Base-by-base conservation (phyloP, 176 grass and related monocot species). In the Zizania latifolia region DNA sequence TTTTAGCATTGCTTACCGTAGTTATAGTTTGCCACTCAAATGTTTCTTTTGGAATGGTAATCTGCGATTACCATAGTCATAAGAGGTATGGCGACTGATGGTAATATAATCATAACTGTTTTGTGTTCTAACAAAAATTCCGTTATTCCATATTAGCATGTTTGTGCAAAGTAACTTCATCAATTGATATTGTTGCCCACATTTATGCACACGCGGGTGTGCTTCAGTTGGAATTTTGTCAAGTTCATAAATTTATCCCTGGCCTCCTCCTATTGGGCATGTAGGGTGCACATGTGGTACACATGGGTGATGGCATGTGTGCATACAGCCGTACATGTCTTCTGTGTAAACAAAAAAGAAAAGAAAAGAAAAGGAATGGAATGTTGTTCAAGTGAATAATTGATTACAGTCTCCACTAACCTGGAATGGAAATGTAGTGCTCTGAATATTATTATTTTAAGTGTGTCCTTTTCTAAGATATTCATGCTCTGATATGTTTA, bases 361-460 rank as follows among this genome's bases (percentile, higher is more conserved):
- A 40, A 40, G 24, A 10, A 43, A 44, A 44, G 6, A 36, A 11
- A 82, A 74, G 3, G 43, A 38, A 32, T 30, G 40, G 21, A 37
- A 35, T 81, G 1, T 35, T 72, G 22, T 65, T 33, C 44, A 40
- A 44, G 27, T 46, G 71, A 75, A 64, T 75, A 66, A 41, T 66
- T 26, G 13, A 56, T 57, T 17, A 2, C 35, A 34, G 46, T 82
- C 36, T 72, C 5, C 12, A 11, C 5, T 24, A 65, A 22, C 34
- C 11, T 66, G 35, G 35, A 44, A 59, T 45, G 0, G 29, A 6
- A 16, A 67, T 66, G 31, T 23, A 36, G 37, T 62, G 28, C 28
- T 62, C 24, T 56, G 21, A 55, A 71, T 51, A 30, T 45, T 74
- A n/a, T 11, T 10, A 63, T 15, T 70, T 83, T 23, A 24, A 31